Evolutionary conservation across 305 asterid genomes (phyloP).

Genomic region (Plantago coronopus): DNA sequence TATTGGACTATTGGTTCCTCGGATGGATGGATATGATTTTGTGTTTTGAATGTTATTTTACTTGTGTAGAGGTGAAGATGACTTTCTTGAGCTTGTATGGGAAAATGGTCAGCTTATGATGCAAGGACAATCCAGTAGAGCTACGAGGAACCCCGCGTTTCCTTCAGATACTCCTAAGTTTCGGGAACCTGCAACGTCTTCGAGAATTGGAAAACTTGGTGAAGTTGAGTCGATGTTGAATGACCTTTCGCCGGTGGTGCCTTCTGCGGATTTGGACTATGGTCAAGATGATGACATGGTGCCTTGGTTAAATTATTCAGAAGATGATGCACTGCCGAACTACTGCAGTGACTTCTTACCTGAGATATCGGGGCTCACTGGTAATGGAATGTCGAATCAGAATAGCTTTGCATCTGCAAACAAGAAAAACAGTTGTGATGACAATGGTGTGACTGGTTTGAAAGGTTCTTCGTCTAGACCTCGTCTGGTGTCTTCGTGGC

Average conservation of each 20-base stretch:
- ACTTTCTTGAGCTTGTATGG: conserved; percentile 74
- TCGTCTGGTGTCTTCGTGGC: conserved; percentile 36
- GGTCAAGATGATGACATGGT: conserved; percentile 63
- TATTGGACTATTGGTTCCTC: conserved; percentile 19
- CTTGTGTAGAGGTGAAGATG: conserved; percentile 52
- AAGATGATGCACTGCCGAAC: conserved; percentile 45
- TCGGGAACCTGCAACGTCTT: conserved; percentile 4
- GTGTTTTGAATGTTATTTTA: conserved; percentile 6
- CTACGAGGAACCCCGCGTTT: conserved; percentile 30
- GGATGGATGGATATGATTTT: conserved; percentile 4
- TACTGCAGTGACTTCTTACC: conserved; percentile 55
- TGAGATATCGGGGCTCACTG: conserved; percentile 57
- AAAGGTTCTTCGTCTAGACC: conserved; percentile 40
- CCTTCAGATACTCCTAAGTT: conserved; percentile 25
- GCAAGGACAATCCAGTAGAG: conserved; percentile 66
- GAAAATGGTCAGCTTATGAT: conserved; percentile 72
- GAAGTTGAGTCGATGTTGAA: conserved; percentile 37
- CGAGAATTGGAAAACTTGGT: conserved; percentile 49
- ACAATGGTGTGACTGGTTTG: conserved; percentile 27
- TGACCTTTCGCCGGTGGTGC: conserved; percentile 33
- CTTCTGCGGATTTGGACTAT: conserved; percentile 42
- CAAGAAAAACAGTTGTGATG: conserved; percentile 35
- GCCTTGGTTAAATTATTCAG: conserved; percentile 62
- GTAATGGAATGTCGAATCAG: conserved; percentile 41
- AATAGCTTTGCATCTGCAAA: conserved; percentile 36